These are phyloP conservation scores for Xylaria intraflava DNA, from an alignment of 495 filamentous ascomycete species.

Conservation along the genomic window DNA sequence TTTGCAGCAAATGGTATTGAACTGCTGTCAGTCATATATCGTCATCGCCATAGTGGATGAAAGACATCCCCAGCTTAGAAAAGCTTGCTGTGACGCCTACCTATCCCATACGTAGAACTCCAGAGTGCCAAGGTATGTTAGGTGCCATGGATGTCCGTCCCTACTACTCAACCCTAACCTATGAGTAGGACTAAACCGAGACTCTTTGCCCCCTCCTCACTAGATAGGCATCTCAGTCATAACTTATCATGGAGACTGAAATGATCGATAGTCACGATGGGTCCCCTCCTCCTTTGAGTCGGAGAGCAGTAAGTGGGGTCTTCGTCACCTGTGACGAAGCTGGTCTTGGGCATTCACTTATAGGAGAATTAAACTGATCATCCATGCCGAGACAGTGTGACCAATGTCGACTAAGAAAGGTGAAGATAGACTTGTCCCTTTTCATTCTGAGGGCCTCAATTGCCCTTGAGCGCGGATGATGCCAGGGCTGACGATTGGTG, in stretches of 20 bases:
- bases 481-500: neutral
- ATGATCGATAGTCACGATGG: conserved; percentile 7
- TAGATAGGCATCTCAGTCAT: neutral
- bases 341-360: too few relatives aligned
- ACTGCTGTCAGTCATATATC: too few relatives aligned
- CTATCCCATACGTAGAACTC: too few relatives aligned
- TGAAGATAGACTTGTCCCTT: conserved; percentile 34
- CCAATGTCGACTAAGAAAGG: conserved; percentile 44
- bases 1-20: too few relatives aligned
- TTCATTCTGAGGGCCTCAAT: conserved; percentile 28
- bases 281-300: conserved; percentile 5
- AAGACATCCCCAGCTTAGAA: too few relatives aligned
- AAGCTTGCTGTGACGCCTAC: too few relatives aligned
- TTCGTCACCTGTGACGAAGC: neutral
- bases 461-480: conserved; percentile 31
- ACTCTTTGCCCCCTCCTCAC: too few relatives aligned
- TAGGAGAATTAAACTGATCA: neutral
- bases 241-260: conserved; percentile 4
- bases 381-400: conserved; percentile 24
- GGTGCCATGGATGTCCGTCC: too few relatives aligned
- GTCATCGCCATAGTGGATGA: too few relatives aligned
- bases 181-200: too few relatives aligned
- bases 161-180: too few relatives aligned
- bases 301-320: conserved; percentile 9
- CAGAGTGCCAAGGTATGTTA: too few relatives aligned